phyloP scores from a whole-genome alignment of 2,329 filamentous ascomycete genomes.

The Ustulina deusta region DNA sequence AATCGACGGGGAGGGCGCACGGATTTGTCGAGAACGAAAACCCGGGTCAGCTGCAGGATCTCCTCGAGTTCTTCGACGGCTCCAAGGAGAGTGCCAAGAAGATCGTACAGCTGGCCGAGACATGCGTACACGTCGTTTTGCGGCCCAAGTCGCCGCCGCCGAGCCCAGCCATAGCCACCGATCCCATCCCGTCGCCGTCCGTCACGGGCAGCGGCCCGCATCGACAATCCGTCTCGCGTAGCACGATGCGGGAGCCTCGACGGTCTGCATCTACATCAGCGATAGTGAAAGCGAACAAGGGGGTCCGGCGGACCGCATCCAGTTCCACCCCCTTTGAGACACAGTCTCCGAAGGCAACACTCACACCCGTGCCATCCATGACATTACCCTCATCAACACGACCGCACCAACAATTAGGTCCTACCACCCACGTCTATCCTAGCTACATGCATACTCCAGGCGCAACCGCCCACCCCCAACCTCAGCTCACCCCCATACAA shows the following conservation, averaged over 20 bases:
- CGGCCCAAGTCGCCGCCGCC: constrained; percentile 46
- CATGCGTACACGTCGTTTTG: constrained; percentile 51
- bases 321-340: constrained; percentile 34
- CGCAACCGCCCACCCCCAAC: constrained; percentile 20
- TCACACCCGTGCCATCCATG: constrained; percentile 34
- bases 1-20: constrained; percentile 67
- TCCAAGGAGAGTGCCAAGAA: constrained; percentile 67
- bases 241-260: constrained; percentile 39
- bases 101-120: constrained; percentile 67
- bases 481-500: constrained; percentile 32
- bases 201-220: constrained; percentile 17
- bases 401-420: constrained; percentile 26
- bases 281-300: constrained; percentile 35
- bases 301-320: constrained; percentile 34
- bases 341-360: constrained; percentile 20
- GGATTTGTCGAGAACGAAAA: constrained; percentile 72
- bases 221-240: constrained; percentile 28
- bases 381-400: constrained; percentile 34
- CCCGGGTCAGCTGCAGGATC: constrained; percentile 71
- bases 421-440: constrained; percentile 27
- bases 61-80: constrained; percentile 73
- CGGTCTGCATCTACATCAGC: constrained; percentile 47
- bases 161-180: constrained; percentile 23
- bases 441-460: constrained; percentile 31
- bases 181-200: constrained; percentile 24